Base-by-base conservation (phyloP, 2,329 filamentous ascomycete genomes). In the Cladophialophora immunda region DNA sequence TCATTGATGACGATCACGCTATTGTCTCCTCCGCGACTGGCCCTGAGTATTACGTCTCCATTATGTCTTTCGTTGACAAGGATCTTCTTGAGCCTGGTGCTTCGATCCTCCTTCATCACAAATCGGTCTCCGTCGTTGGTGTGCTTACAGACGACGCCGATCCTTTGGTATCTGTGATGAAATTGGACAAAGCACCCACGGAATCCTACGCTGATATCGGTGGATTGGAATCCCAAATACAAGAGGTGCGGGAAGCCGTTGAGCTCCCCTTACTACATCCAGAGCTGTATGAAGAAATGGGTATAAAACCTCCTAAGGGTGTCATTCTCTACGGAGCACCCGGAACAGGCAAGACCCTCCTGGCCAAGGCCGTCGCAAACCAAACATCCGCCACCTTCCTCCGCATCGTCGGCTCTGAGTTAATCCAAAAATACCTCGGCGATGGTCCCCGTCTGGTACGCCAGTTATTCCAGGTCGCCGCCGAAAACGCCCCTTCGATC, bases 21-120 rank as follows among this genome's bases (percentile, higher is more conserved):
- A 99, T 99, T 76, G 95, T 99, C 38, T 97, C 94, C 19, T 97
- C 93, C 79, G 96, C 95, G 0, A 98, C 95, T 6, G 95, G 95
- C 0, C 95, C 95, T 0, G 95, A 99, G 80, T 99, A 97, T 86
- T 99, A 98, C 79, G 95, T 99, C 72, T 97, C 94, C 74, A 99
- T 99, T 86, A 98, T 98, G 95, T 97, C 94, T 63, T 99, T 99
- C 76, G 95, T 99, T 72, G 95, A 99, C 85, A 99, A 99, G 82
- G 95, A 99, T 76, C 88, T 99, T 3, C 86, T 99, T 52, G 95
- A 99, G 81, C 95, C 95, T 1, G 96, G 96, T 68, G 93, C 95
- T 19, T 97, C 93, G 75, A 95, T 99, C 57, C 84, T 99, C 57
- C 84, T 99, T 66, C 95, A 99, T 77, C 95, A 99, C 81, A 99